Percentiles rank a stretch among this genome's conserved stretches.
Evolutionary conservation across 2,329 filamentous ascomycete genomes (phyloP).

Genomic region (Aspergillus sp.): DNA sequence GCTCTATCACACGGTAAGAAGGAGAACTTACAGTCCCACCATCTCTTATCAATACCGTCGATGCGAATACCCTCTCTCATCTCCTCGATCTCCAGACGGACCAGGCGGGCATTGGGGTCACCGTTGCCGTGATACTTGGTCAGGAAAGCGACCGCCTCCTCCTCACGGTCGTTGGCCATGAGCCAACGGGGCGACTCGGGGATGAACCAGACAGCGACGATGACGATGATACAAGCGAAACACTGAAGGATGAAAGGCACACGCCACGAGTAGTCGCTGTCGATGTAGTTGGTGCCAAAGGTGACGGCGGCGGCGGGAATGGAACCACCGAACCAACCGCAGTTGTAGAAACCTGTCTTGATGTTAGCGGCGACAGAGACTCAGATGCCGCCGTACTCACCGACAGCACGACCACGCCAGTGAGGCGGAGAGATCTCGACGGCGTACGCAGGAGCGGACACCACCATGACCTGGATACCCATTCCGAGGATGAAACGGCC

Average conservation of each 20-base stretch:
- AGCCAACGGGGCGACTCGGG: constrained; percentile 62
- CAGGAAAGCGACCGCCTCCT: constrained; percentile 4
- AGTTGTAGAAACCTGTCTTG: constrained; percentile 47
- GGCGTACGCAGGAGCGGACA: constrained; percentile 49
- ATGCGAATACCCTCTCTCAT: constrained; percentile 1
- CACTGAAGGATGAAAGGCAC: constrained; percentile 68
- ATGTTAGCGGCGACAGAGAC: not conserved
- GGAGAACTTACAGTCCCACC: constrained; percentile 2
- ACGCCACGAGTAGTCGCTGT: constrained; percentile 54
- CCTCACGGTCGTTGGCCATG: constrained; percentile 1
- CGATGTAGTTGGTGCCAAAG: constrained; percentile 47
- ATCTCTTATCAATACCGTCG: not conserved
- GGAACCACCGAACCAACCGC: constrained; percentile 52
- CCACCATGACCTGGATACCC: constrained; percentile 49
- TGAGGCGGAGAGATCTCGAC: constrained; percentile 50
- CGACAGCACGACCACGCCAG: constrained; percentile 45
- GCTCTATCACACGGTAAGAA: not conserved
- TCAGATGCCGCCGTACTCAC: not conserved
- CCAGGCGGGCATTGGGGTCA: not conserved
- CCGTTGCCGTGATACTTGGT: constrained; percentile 2
- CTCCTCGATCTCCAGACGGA: constrained; percentile 2
- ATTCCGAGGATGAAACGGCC: constrained; percentile 49
- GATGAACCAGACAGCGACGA: constrained; percentile 60
- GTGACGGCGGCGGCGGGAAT: constrained; percentile 52
- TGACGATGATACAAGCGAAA: constrained; percentile 55